Evolutionary conservation across 1,284 basidiomycete species (phyloP).

Genomic region (Ganoderma lingzhi): DNA sequence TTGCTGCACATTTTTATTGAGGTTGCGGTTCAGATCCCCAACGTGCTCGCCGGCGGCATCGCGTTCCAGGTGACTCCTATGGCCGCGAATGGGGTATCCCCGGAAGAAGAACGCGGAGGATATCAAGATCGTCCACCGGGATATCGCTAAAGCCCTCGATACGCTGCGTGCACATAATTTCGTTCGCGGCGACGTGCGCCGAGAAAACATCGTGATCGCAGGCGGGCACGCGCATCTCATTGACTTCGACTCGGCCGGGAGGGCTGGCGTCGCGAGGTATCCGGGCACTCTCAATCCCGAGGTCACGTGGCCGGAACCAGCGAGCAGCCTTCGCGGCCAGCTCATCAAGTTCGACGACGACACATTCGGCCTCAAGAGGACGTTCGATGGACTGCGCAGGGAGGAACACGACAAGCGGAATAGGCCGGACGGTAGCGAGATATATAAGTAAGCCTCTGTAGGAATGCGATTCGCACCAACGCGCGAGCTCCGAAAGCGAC

Average conservation of each 20-base stretch:
- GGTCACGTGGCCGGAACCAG: not conserved
- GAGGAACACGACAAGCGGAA: not conserved
- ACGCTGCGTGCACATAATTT: not conserved
- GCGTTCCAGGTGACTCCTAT: conserved; percentile 88
- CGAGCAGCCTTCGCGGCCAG: not conserved
- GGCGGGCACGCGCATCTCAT: not conserved
- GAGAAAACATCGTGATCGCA: not conserved
- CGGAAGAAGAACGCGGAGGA: not conserved
- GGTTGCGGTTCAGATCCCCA: conserved; percentile 87
- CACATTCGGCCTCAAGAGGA: not conserved
- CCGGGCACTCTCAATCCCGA: not conserved
- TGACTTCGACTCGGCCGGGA: not conserved
- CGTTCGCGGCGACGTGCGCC: not conserved
- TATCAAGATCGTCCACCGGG: not conserved
- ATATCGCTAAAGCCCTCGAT: not conserved
- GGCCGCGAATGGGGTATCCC: conserved; percentile 87
- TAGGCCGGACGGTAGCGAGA: not conserved
- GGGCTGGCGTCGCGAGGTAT: not conserved
- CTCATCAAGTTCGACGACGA: not conserved
- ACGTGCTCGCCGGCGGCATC: conserved; percentile 91
- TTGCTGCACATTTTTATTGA: conserved; percentile 54
- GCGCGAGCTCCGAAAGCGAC: not conserved
- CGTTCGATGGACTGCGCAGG: not conserved
- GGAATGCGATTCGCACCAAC: not conserved
- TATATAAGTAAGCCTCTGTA: not conserved